phyloP scores from a whole-genome alignment of 495 filamentous ascomycete genomes.

The Aspergillus funiculosus region DNA sequence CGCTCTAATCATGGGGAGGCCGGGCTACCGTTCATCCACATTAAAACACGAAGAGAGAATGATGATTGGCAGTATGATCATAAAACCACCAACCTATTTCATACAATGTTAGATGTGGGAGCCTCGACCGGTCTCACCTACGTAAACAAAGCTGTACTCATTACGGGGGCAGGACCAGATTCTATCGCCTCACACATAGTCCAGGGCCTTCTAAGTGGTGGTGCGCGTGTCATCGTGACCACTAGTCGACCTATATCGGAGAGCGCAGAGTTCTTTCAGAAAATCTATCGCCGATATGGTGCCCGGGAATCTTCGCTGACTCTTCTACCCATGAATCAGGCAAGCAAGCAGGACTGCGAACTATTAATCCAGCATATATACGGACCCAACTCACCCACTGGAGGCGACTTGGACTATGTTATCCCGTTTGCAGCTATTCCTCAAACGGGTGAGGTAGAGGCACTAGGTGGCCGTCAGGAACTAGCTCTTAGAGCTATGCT shows the following conservation, averaged over 20 bases:
- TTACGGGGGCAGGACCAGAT: conserved; percentile 95
- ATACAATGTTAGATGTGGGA: conserved; percentile 10
- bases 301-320: conserved; percentile 87
- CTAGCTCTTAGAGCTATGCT: conserved; percentile 98
- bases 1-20: conserved; percentile 18
- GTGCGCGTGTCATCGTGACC: conserved; percentile 90
- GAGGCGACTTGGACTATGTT: conserved; percentile 94
- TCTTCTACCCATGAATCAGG: conserved; percentile 97
- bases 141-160: conserved; percentile 81
- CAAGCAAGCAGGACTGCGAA: conserved; percentile 92
- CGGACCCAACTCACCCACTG: conserved; percentile 82
- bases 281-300: conserved; percentile 88
- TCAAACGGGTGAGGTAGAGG: conserved; percentile 86
- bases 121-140: conserved; percentile 14
- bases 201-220: conserved; percentile 91
- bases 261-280: conserved; percentile 96
- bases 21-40: conserved; percentile 91
- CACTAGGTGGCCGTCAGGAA: conserved; percentile 86
- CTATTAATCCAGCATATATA: conserved; percentile 93
- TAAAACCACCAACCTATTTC: conserved; percentile 44
- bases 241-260: conserved; percentile 91
- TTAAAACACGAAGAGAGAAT: conserved; percentile 63
- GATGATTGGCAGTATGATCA: conserved; percentile 93
- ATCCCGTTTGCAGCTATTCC: conserved; percentile 96
- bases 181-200: conserved; percentile 97